A percentile compares a stretch with the other conserved stretches of the same genome.
Evolutionary conservation across 192 early-diverging fungal genomes (phyloP).

Genomic region (Phlyctochytrium arcticum): DNA sequence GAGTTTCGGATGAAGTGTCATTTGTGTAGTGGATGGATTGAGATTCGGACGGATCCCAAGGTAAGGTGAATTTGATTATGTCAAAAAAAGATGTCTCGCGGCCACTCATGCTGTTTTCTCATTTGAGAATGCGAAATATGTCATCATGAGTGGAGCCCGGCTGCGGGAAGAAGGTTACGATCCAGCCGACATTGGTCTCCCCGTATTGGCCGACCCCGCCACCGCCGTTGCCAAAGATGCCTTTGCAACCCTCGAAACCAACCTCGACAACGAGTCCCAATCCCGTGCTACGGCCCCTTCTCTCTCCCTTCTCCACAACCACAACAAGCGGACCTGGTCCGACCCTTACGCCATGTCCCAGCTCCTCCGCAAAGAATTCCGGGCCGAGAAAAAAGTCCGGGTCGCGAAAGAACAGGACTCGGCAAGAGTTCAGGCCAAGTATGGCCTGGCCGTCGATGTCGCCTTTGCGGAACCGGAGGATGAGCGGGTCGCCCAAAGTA

Average conservation of each 20-base stretch:
- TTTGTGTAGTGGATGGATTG: slow-evolving; percentile 78
- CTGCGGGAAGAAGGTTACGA: slow-evolving; percentile 72
- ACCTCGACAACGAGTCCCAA: slow-evolving; percentile 44
- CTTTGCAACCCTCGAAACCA: slow-evolving; percentile 62
- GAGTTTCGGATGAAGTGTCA: slow-evolving; percentile 94
- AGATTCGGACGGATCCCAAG: slow-evolving; percentile 94
- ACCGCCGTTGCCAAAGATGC: slow-evolving; percentile 40
- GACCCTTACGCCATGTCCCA: slow-evolving; percentile 76
- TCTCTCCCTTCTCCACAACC: slow-evolving; percentile 55
- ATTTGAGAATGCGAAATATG: slow-evolving; percentile 63
- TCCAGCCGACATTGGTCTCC: slow-evolving; percentile 60
- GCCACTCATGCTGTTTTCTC: neutral
- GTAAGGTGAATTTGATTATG: slow-evolving; percentile 29
- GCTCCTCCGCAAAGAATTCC: slow-evolving; percentile 64
- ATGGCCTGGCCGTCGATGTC: slow-evolving; percentile 55
- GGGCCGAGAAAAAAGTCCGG: slow-evolving; percentile 58
- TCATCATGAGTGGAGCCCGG: slow-evolving; percentile 66
- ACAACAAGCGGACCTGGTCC: slow-evolving; percentile 71
- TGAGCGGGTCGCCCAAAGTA: slow-evolving; percentile 40
- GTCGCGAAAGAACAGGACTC: slow-evolving; percentile 45
- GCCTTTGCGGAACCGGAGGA: slow-evolving; percentile 52
- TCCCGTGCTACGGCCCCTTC: slow-evolving; percentile 41
- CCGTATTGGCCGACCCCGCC: slow-evolving; percentile 58
- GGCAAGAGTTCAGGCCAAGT: slow-evolving; percentile 51
- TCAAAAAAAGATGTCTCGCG: neutral